Base-by-base conservation (phyloP, 768 basidiomycete species). In the Kwoniella sp. region DNA sequence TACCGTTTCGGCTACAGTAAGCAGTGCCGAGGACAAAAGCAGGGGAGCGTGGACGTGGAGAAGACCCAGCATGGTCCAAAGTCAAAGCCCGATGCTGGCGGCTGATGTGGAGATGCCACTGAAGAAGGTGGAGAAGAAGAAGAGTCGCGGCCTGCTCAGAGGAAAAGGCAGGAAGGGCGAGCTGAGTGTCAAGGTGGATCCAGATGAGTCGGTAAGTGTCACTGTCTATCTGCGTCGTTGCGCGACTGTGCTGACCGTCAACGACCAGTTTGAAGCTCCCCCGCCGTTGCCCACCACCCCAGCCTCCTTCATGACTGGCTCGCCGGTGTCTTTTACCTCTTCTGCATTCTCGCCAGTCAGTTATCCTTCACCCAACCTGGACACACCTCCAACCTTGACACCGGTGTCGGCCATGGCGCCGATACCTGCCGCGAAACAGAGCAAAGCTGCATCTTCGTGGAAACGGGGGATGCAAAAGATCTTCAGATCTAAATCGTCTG, bases 401-500 rank as follows among this genome's bases (percentile, higher is more conserved):
- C n/a, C n/a, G n/a, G n/a, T n/a, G n/a, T n/a, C n/a, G n/a, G n/a
- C n/a, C 10, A 11, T 5, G 0, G 28, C 39, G 0, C 25, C 46
- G 26, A 22, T 33, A 33, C 44, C 40, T 12, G n/a, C 51, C 22
- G 23, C 20, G 9, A 53, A 51, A 42, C 6, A 40, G 17, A 12
- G 40, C 28, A 65, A 60, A 25, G 11, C 59, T 3, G 59, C 60
- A 17, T 58, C 54, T 1, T 49, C 55, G 1, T 69, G 67, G 67
- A 69, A 66, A 51, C 32, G 60, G 22, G 57, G 67, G 23, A 50
- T 69, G 51, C 49, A 57, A 36, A 60, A 60, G 56, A 60, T 69
- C 33, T 66, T 69, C 57, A 55, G 56, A 7, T 65, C 67, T 12
- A 69, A 69, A 50, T 69, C 67, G 2, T 63, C 64, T 3, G 46